phyloP scores from a whole-genome alignment of 345 rosid species.

The Pistacia atlantica region DNA sequence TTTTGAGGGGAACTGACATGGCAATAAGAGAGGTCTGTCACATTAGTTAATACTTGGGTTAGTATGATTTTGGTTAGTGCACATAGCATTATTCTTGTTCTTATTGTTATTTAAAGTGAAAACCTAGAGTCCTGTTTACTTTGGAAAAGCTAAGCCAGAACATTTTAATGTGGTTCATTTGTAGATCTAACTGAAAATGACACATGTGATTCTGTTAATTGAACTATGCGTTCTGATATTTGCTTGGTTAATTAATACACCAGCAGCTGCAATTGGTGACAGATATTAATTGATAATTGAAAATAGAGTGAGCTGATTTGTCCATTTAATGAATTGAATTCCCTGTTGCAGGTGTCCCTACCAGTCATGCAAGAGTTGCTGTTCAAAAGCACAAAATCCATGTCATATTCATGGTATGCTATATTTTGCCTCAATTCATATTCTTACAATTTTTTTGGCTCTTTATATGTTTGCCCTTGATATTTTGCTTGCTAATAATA shows the following conservation, averaged over 20 bases:
- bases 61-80: no score
- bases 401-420: conserved; percentile 90
- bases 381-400: conserved; percentile 92
- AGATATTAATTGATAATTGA: background rate
- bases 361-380: conserved; percentile 94
- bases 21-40: no score
- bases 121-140: background rate
- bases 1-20: no score
- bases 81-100: background rate
- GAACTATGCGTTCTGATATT: background rate
- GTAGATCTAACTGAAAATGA: background rate
- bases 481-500: background rate
- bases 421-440: background rate
- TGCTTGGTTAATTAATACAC: background rate
- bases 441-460: background rate
- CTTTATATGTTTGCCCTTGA: conserved; percentile 4
- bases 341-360: conserved; percentile 77
- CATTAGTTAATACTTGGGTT: no score
- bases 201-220: background rate
- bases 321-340: conserved; percentile 22
- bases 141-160: background rate
- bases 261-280: background rate
- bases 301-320: background rate
- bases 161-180: background rate
- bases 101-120: background rate